These are phyloP conservation scores for Dendrobium chrysotoxum DNA, from an alignment of 106 monocot genomes.

Conservation along the genomic window DNA sequence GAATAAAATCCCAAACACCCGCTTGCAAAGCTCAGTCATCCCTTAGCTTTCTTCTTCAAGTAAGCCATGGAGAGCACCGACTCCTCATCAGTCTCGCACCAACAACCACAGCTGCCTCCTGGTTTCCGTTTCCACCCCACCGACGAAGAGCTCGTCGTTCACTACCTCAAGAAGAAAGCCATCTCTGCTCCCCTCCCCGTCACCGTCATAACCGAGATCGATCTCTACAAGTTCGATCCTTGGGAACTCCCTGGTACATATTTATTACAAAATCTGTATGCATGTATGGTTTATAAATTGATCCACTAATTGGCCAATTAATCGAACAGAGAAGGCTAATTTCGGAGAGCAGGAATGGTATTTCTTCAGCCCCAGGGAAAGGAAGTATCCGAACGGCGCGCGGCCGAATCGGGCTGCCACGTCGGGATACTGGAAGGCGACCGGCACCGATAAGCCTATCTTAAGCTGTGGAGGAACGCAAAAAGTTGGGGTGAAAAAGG, in stretches of 20 bases:
- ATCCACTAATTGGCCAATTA: not conserved
- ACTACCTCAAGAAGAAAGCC: constrained; percentile 33
- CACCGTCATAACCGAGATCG: constrained; percentile 24
- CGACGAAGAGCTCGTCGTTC: constrained; percentile 33
- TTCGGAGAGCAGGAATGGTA: constrained; percentile 30
- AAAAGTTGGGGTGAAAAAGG: constrained; percentile 27
- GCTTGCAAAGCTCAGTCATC: not conserved
- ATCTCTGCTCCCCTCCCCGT: constrained; percentile 19
- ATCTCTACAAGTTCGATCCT: constrained; percentile 17
- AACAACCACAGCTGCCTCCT: constrained; percentile 18
- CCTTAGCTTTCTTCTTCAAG: not conserved
- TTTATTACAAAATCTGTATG: not conserved
- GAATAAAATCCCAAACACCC: not conserved
- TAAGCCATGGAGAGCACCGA: constrained; percentile 21
- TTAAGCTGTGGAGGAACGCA: constrained; percentile 5
- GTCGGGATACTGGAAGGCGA: constrained; percentile 27
- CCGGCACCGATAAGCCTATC: constrained; percentile 22
- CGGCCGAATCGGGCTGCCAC: constrained; percentile 27
- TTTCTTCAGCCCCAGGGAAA: constrained; percentile 23
- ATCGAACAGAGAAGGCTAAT: constrained; percentile 17
- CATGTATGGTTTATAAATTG: not conserved
- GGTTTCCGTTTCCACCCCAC: constrained; percentile 26
- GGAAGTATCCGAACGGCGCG: constrained; percentile 24
- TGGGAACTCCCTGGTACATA: constrained; percentile 24
- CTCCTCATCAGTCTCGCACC: constrained; percentile 15